Percentiles rank a stretch among this genome's conserved stretches.
phyloP scores from a whole-genome alignment of 306 rosid species.

The Mucuna pruriens region DNA sequence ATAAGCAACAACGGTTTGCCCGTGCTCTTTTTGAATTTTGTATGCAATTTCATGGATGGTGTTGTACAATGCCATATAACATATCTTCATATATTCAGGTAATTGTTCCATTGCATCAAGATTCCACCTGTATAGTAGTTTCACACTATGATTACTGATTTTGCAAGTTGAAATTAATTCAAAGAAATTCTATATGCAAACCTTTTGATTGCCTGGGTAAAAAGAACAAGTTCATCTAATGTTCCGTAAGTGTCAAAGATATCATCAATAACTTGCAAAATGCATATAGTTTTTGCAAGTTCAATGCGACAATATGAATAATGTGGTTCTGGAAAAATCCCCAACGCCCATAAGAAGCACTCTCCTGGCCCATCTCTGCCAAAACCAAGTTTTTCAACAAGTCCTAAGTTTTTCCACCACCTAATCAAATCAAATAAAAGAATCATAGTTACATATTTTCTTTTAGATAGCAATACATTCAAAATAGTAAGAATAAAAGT shows the following conservation, averaged over 20 bases:
- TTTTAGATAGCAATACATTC: neutral
- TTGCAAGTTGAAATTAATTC: neutral
- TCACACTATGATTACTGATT: neutral
- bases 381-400: slow-evolving; percentile 48
- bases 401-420: slow-evolving; percentile 57
- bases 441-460: neutral
- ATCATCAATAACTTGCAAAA: slow-evolving; percentile 50
- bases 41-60: slow-evolving; percentile 50
- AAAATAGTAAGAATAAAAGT: neutral
- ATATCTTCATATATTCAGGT: slow-evolving; percentile 56
- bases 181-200: neutral
- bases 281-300: slow-evolving; percentile 46
- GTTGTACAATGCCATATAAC: slow-evolving; percentile 57
- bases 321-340: slow-evolving; percentile 50
- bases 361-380: slow-evolving; percentile 56
- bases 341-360: slow-evolving; percentile 54
- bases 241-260: slow-evolving; percentile 50
- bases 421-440: slow-evolving; percentile 31
- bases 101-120: slow-evolving; percentile 49
- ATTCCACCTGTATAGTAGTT: slow-evolving; percentile 44
- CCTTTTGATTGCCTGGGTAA: slow-evolving; percentile 53
- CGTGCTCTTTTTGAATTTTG: slow-evolving; percentile 44
- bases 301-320: slow-evolving; percentile 47
- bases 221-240: slow-evolving; percentile 54
- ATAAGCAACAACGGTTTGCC: slow-evolving; percentile 33